phyloP scores from a whole-genome alignment of 1,284 basidiomycete genomes.

The Jaminaea rosea region DNA sequence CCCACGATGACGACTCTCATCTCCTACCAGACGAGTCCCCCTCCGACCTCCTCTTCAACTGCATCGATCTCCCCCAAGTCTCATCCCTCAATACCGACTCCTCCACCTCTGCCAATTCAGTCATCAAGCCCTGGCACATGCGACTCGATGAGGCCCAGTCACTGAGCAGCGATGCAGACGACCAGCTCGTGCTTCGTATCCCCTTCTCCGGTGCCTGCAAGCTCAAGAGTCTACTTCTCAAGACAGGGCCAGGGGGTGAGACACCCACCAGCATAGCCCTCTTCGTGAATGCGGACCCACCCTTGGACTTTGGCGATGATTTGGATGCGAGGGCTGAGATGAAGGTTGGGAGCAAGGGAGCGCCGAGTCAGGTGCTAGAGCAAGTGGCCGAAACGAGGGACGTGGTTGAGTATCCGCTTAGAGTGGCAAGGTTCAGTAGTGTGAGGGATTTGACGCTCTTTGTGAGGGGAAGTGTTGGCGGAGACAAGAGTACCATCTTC shows the following conservation, averaged over 20 bases:
- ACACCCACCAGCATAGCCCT: slow-evolving; percentile 31
- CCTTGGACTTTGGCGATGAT: slow-evolving; percentile 31
- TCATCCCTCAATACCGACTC: slow-evolving; percentile 21
- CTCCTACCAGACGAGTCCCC: slow-evolving; percentile 18
- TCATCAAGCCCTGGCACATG: slow-evolving; percentile 32
- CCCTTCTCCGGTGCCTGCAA: slow-evolving; percentile 39
- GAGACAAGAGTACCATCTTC: slow-evolving; percentile 20
- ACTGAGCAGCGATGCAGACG: slow-evolving; percentile 70
- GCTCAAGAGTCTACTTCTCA: slow-evolving; percentile 23
- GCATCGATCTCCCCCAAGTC: slow-evolving; percentile 25
- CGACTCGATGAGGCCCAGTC: slow-evolving; percentile 47
- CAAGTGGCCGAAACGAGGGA: slow-evolving; percentile 29
- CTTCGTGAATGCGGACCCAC: slow-evolving; percentile 24
- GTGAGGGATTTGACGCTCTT: slow-evolving; percentile 36
- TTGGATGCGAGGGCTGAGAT: slow-evolving; percentile 5
- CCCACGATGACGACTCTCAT: slow-evolving; percentile 30
- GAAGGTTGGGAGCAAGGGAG: slow-evolving; percentile 7
- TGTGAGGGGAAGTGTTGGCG: slow-evolving; percentile 20
- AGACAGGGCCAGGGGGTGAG: slow-evolving; percentile 13
- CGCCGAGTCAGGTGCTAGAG: slow-evolving; percentile 22
- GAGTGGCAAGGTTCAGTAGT: slow-evolving; percentile 34
- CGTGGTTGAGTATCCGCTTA: slow-evolving; percentile 32
- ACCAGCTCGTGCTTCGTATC: slow-evolving; percentile 54
- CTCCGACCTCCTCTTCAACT: slow-evolving; percentile 20
- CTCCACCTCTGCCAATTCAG: not conserved